Conservation (phyloP, 768 basidiomycete genomes). For the Termitomyces sp. region DNA sequence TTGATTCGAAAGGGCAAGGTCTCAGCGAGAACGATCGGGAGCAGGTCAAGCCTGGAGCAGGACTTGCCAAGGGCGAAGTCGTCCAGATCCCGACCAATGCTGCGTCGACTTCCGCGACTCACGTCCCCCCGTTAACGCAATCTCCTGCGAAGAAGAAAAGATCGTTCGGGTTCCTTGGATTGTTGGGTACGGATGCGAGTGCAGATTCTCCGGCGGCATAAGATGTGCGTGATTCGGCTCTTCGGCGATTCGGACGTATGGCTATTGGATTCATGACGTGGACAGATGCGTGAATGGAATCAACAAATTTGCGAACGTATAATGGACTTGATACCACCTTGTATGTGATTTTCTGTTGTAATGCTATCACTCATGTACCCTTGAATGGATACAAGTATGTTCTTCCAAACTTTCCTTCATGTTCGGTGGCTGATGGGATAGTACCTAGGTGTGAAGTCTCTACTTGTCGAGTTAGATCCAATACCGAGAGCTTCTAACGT, state of each 20-base stretch:
- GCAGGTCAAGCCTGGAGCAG: slow-evolving; percentile 4
- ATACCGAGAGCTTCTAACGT: background rate
- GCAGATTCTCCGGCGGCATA: background rate
- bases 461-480: background rate
- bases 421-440: background rate
- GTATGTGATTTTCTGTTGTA: background rate
- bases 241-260: too few species aligned
- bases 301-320: background rate
- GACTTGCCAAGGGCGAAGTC: background rate
- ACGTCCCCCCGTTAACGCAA: background rate
- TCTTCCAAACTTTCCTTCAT: background rate
- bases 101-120: background rate
- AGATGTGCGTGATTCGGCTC: background rate
- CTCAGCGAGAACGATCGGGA: slow-evolving; percentile 34
- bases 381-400: background rate
- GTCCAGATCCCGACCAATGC: background rate
- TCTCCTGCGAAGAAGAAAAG: background rate
- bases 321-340: background rate
- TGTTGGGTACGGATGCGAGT: background rate
- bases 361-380: background rate
- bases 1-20: slow-evolving; percentile 16
- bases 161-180: background rate
- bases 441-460: background rate
- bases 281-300: background rate
- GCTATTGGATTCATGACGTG: background rate